Evolutionary conservation across 169 alveolate species (phyloP), one percentile per base, ranked within the genome.

Genomic region (Eimeria falciformis): DNA sequence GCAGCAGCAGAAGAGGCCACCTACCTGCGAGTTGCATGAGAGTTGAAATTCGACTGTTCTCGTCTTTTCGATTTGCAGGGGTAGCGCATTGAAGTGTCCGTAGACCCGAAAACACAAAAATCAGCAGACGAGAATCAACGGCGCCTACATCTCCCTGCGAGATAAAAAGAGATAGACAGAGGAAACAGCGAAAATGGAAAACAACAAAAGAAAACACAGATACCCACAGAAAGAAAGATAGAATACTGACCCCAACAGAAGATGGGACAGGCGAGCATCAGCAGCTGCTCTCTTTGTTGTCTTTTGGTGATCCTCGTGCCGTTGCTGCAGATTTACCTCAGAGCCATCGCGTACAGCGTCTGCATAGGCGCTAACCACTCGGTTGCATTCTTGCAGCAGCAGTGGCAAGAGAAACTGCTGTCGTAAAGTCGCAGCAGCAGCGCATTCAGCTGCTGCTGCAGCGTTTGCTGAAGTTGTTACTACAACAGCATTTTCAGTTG

Each of bases 21-120:
- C 37, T 40, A 73, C 84, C 84, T 73, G 84, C 84, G 11, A 73
- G 84, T 27, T 73, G 84, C 84, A 73, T 73, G 40, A 73, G 84
- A 2, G 27, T 3, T 40, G 55, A 11, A n/a, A 73, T 27, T 29
- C 58, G 11, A 14, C 62, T 5, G 11, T 33, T 9, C 1, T 11
- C 1, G 84, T 18, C 40, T 5, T 45, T 27, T 18, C 43, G 62
- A n/a, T n/a, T 37, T 11, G 84, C 58, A 73, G 84, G 84, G 17
- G 84, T 21, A 37, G 84, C 84, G 27, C 84, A 73, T 40, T 73
- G 84, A 58, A 73, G 84, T 37, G 84, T 45, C 9, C 84, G 84
- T 45, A 73, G 62, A 45, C 84, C 40, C 7, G 84, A 73, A 43
- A 73, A 73, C 6, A 73, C 84, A 12, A 43, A 73, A 21, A 21